A percentile compares a stretch with the other conserved stretches of the same genome.
These are phyloP conservation scores for Solanum paucissectum DNA, from an alignment of 257 asterid species.

Conservation along the genomic window DNA sequence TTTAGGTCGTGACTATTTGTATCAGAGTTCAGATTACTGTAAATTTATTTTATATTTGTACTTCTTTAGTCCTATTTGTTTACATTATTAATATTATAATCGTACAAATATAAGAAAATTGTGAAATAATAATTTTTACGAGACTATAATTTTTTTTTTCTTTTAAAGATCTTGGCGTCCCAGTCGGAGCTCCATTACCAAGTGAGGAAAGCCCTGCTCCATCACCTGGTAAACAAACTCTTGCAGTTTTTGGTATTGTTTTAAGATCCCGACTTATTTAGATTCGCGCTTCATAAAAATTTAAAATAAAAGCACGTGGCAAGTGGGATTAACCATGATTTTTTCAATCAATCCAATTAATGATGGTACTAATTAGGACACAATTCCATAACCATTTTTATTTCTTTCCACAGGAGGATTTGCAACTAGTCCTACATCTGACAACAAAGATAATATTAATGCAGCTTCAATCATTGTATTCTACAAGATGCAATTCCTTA, in stretches of 20 bases:
- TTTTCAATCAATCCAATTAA: not conserved
- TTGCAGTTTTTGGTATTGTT: not conserved
- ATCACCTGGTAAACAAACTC: not conserved
- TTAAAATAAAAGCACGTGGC: not conserved
- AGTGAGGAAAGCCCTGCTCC: not conserved
- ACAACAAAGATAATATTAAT: not conserved
- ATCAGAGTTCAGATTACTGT: not conserved
- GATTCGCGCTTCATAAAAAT: not conserved
- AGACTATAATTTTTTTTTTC: not conserved
- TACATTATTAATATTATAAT: no score
- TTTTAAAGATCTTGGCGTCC: not conserved
- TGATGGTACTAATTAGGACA: not conserved
- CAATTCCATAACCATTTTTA: not conserved
- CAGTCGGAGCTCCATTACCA: not conserved
- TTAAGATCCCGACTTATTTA: not conserved
- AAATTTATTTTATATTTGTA: not conserved
- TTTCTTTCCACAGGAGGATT: not conserved
- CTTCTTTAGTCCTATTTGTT: not conserved
- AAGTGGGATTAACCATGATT: not conserved
- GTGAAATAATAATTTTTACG: no score
- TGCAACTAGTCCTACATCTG: not conserved
- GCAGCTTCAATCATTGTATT: not conserved
- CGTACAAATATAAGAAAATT: not conserved
- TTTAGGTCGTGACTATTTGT: not conserved
- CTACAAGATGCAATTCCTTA: not conserved